A percentile compares a stretch with the other conserved stretches of the same genome.
Conservation (phyloP, 768 basidiomycete species). For the Mycena leptocephala region DNA sequence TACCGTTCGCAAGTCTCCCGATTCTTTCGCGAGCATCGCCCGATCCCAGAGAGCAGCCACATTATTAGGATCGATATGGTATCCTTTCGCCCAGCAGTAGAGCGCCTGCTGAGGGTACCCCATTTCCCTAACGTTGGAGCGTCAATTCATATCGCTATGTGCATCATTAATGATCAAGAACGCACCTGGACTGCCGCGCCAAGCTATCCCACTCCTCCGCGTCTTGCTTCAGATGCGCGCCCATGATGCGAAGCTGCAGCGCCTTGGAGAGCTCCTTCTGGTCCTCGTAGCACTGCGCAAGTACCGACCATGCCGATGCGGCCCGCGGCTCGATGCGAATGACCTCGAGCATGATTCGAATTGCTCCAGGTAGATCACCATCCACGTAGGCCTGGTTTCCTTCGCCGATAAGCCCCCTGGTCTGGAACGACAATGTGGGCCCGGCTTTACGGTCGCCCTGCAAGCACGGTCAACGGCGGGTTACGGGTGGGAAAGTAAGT, state of each 20-base stretch:
- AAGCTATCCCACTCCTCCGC: constrained; percentile 92
- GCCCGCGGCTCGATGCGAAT: constrained; percentile 95
- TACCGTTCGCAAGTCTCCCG: constrained; percentile 80
- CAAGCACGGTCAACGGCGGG: background rate
- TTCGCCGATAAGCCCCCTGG: constrained; percentile 83
- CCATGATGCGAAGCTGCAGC: constrained; percentile 90
- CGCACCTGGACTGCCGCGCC: constrained; percentile 81
- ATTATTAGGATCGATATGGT: constrained; percentile 85
- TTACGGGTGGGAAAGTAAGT: background rate
- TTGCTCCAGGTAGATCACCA: constrained; percentile 75
- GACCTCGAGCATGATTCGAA: constrained; percentile 90
- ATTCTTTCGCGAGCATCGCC: constrained; percentile 84
- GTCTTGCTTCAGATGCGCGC: constrained; percentile 88
- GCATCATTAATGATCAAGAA: background rate
- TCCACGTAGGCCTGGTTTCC: constrained; percentile 92
- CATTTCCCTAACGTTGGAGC: constrained; percentile 61
- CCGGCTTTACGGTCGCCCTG: constrained; percentile 65
- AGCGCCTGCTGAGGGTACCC: constrained; percentile 89
- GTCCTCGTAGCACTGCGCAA: constrained; percentile 89
- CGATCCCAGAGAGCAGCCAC: constrained; percentile 93
- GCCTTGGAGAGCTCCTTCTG: constrained; percentile 78
- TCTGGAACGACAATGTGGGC: constrained; percentile 78
- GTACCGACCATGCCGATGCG: constrained; percentile 87
- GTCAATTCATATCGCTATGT: background rate
- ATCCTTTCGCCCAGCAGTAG: constrained; percentile 92